Base-by-base conservation (phyloP, 2,329 filamentous ascomycete genomes). In the Clonostachys sp. region DNA sequence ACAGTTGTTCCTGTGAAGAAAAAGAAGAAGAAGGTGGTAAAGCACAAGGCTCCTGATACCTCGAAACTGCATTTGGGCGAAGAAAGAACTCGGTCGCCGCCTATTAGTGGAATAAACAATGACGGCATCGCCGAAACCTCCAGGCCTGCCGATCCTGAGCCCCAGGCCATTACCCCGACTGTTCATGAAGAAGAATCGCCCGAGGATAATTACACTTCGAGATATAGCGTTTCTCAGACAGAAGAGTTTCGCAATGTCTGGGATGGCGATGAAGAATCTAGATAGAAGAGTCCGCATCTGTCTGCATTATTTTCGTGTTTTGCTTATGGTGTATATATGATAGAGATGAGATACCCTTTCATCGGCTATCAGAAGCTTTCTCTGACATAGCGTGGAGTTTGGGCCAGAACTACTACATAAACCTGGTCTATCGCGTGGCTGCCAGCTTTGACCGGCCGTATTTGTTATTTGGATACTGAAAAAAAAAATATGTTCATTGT, bases 171-270 rank as follows among this genome's bases (percentile, higher is more conserved):
- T 30, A 10, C 24, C 24, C 24, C 24, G 24, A 10, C 24, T 30
- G 24, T 30, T 30, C 8, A 10, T 10, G 24, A 10, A 9, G 24
- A 30, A 30, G 24, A 10, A 30, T 30, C 24, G 9, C 24, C 24
- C 10, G 49, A 49, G 13, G 42, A 39, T 8, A 51, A 49, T 18
- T 43, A 48, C 39, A 18, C 41, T 5, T 50, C 58, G 17, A 53
- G 48, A 36, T 67, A 65, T 44, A 55, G 58, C 24, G 58, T 66
- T 3, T 54, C 63, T n/a, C 64, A 68, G 16, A 61, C 61, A 30
- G 72, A 74, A 5, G 72, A 71, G 48, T 75, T 74, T 50, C 61
- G 62, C 17, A 75, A 75, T 50, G 69, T 74, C n/a, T 76, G 73
- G 73, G 62, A 58, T 5, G 42, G 42, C 12, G 46, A 49, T 35